Conservation (phyloP, 495 filamentous ascomycete genomes). For the Rusavskia elegans region DNA sequence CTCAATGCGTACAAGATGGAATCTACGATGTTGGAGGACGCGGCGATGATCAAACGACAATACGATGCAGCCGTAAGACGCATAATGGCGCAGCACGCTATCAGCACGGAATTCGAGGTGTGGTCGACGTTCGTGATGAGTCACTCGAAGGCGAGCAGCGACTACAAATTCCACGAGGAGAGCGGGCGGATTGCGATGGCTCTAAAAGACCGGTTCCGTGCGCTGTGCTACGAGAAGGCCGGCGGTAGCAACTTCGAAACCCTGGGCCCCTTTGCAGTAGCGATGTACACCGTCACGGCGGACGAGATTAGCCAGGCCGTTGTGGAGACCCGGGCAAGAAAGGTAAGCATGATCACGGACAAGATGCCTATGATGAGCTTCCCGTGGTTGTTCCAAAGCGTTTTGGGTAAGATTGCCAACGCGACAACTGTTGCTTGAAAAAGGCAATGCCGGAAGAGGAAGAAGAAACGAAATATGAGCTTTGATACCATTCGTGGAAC, state of each 20-base stretch:
- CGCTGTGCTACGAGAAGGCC: conserved; percentile 43
- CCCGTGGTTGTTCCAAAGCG: conserved; percentile 70
- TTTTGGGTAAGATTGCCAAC: conserved; percentile 59
- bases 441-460: too few species aligned
- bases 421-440: not conserved
- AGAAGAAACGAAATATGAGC: too few species aligned
- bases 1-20: conserved; percentile 42
- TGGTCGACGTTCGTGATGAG: conserved; percentile 71
- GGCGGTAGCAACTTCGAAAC: conserved; percentile 40
- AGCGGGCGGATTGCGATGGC: conserved; percentile 47
- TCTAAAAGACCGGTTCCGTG: conserved; percentile 51
- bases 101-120: conserved; percentile 80
- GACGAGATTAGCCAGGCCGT: conserved; percentile 46
- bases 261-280: conserved; percentile 59
- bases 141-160: conserved; percentile 45
- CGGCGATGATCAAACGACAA: conserved; percentile 48
- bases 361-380: conserved; percentile 77
- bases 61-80: conserved; percentile 68
- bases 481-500: too few species aligned
- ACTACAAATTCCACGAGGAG: conserved; percentile 79
- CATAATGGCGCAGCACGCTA: conserved; percentile 74
- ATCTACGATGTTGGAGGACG: conserved; percentile 36
- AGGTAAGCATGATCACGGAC: conserved; percentile 19
- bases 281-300: conserved; percentile 74
- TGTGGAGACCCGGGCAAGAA: conserved; percentile 17